Evolutionary conservation across 257 asterid genomes (phyloP), one percentile per base, ranked within the genome.

Genomic region (Fraxinus cuspidata): DNA sequence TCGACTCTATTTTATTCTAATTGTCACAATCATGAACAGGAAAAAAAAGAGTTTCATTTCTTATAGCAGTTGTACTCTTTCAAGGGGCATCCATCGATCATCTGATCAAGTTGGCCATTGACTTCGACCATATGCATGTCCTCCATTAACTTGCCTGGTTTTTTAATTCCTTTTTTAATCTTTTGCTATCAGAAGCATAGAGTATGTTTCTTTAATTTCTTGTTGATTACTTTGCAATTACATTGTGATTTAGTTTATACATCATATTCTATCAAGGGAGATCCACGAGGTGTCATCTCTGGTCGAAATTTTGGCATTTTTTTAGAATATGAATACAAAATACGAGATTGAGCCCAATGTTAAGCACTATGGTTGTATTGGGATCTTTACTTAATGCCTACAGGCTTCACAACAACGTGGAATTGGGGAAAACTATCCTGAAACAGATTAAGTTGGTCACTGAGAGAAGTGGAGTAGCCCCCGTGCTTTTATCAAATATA

Each of bases 1-100:
- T n/a, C n/a, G n/a, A n/a, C n/a, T n/a, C n/a, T n/a, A n/a, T n/a
- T n/a, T n/a, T n/a, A n/a, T n/a, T n/a, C n/a, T n/a, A n/a, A n/a
- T n/a, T n/a, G n/a, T n/a, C n/a, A n/a, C n/a, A n/a, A n/a, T n/a
- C n/a, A n/a, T n/a, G n/a, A n/a, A n/a, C n/a, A n/a, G n/a, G n/a
- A n/a, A n/a, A n/a, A n/a, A n/a, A n/a, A n/a, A n/a, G n/a, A n/a
- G n/a, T n/a, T n/a, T 85, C 91, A 2, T 92, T 95, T 80, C n/a
- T 95, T 74, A 89, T 95, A 98, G 97, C 93, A 13, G 77, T 92
- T 18, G 94, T 96, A 4, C 83, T 85, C 69, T 82, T 93, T 77
- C 72, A 95, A 78, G 99, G 99, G 76, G 96, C 99, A 28, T 81
- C 97, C 0, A 56, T 90, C 23, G 99, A 98, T n/a, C 97, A 97